phyloP scores from a whole-genome alignment of 2,329 filamentous ascomycete species.

The Aspergillus pseudonomiae region DNA sequence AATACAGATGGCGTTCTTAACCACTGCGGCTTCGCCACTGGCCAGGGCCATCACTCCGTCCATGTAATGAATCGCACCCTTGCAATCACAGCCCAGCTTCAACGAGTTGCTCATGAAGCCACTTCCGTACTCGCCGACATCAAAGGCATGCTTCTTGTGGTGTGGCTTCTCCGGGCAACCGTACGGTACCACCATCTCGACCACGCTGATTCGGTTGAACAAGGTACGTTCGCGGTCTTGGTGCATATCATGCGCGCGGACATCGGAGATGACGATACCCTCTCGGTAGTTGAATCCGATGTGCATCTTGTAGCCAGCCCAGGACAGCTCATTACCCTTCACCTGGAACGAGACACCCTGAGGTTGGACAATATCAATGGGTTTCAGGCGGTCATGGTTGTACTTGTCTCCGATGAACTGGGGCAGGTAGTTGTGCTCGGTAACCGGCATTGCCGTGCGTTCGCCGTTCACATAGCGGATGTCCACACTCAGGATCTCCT shows the following conservation, averaged over 20 bases:
- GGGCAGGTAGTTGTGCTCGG: conserved; percentile 7
- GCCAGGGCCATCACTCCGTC: conserved; percentile 28
- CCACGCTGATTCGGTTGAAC: conserved; percentile 34
- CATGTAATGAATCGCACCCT: conserved; percentile 31
- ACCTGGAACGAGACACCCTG: conserved; percentile 34
- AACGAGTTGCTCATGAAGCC: conserved; percentile 54
- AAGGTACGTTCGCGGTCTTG: conserved; percentile 33
- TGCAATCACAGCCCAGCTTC: conserved; percentile 48
- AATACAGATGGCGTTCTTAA: conserved; percentile 4
- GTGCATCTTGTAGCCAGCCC: conserved; percentile 40
- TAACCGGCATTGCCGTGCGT: neutral
- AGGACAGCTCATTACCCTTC: conserved; percentile 33
- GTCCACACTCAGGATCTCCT: conserved; percentile 33
- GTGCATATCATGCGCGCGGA: conserved; percentile 31
- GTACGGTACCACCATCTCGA: conserved; percentile 37
- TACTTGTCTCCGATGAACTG: conserved; percentile 5
- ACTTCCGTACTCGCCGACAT: conserved; percentile 51
- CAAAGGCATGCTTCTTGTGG: conserved; percentile 52
- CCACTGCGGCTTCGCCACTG: conserved; percentile 21
- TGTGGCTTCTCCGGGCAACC: conserved; percentile 53
- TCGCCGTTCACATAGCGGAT: conserved; percentile 7
- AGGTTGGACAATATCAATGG: conserved; percentile 33
- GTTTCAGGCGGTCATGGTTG: conserved; percentile 1
- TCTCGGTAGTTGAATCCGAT: conserved; percentile 56
- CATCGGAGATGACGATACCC: conserved; percentile 59